A percentile compares a stretch with the other conserved stretches of the same genome.
Evolutionary conservation across 2,329 filamentous ascomycete species (phyloP).

Genomic region (Ceratocystis papillata): DNA sequence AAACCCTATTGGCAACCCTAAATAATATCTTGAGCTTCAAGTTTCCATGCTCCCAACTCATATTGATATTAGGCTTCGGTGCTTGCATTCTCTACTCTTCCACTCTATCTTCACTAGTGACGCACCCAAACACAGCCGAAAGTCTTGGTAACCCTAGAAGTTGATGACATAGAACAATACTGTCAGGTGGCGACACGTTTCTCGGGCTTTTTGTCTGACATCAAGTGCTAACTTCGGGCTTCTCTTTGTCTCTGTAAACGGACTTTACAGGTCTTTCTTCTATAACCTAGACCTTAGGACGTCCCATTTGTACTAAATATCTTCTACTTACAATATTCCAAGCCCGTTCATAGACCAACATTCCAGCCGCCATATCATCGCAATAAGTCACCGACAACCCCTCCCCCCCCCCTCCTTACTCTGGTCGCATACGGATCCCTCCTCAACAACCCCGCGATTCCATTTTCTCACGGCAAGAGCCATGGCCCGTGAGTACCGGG

Average conservation of each 20-base stretch:
- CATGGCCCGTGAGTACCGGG: constrained; percentile 3
- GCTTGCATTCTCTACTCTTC: not conserved
- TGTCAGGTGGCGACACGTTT: not conserved
- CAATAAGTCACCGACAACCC: not conserved
- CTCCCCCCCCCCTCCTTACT: no score
- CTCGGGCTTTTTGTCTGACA: not conserved
- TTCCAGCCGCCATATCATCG: not conserved
- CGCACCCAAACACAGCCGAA: not conserved
- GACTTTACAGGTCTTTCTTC: not conserved
- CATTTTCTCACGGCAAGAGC: not conserved
- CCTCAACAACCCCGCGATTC: constrained; percentile 6
- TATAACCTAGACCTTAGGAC: not conserved
- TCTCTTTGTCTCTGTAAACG: not conserved
- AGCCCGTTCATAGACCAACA: not conserved
- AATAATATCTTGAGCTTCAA: not conserved
- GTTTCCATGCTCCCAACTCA: not conserved
- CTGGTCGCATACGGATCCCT: not conserved
- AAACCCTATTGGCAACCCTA: not conserved
- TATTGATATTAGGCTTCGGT: not conserved
- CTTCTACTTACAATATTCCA: no score
- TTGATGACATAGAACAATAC: not conserved
- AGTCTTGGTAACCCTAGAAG: not conserved
- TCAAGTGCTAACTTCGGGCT: not conserved
- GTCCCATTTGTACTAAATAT: not conserved
- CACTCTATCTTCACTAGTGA: not conserved